Evolutionary conservation across 306 rosid genomes (phyloP), one percentile per base, ranked within the genome.

Genomic region (Dalbergia oliveri): DNA sequence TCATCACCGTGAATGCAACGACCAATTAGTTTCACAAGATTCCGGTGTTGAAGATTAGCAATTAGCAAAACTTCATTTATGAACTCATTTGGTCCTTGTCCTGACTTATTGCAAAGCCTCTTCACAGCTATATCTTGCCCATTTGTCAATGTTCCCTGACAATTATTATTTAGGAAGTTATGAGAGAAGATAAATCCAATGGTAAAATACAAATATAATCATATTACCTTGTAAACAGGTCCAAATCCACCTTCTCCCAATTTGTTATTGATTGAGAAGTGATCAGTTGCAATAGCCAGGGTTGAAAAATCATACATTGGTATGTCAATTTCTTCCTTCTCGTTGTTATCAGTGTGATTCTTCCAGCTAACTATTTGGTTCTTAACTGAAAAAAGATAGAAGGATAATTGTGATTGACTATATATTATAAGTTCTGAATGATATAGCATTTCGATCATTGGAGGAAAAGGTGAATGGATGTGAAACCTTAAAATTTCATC

Each of bases 31-130:
- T 80, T 89, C 19, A 91, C 97, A 4, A 91, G 90, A 80, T 91
- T 89, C 66, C 92, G 81, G 35, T 91, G 97, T 66, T 90, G 93
- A 81, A 92, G 97, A 23, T 92, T 87, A 4, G 90, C 89, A 9
- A 92, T 87, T 58, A 86, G 78, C 51, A 9, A 49, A 9, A 90
- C 89, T 88, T 92, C 94, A 51, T 90, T 90, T 74, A 79, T 84
- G 84, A 90, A 90, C 78, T 90, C 93, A 0, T 84, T 47, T 0
- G 84, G 51, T 31, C 94, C 94, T 85, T 93, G 97, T 50, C 90
- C 88, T 0, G 91, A 88, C 8, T 79, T 44, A 5, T 26, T 78
- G 45, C 91, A 76, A 44, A 89, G 92, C 37, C 94, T 64, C 80
- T 93, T 93, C 33, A 90, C 92, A 1, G 97, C 97, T 53, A 90